Evolutionary conservation across 371 early-diverging fungal genomes (phyloP), one percentile per base, ranked within the genome.

Genomic region (Rhizopus delemar): DNA sequence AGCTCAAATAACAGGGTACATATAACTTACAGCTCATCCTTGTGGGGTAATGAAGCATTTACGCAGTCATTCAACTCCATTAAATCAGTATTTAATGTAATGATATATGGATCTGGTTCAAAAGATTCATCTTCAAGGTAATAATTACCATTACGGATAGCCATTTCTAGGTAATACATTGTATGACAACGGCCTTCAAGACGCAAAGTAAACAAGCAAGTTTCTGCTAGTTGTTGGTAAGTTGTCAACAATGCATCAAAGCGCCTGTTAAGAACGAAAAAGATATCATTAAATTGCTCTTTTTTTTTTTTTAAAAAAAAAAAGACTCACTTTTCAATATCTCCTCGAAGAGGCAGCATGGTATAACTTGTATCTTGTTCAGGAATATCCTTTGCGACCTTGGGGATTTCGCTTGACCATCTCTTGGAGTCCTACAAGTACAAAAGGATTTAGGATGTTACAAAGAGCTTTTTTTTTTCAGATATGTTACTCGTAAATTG

Each of bases 81-180:
- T 29, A 95, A 64, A 51, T 94, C 93, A 33, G 86, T 69, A 60
- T 93, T 95, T 4, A 95, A 79, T 7, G 84, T 77, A 46, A 87
- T 83, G 13, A 96, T 82, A 71, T 93, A 95, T 59, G 89, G 88
- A 67, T 96, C 96, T 7, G 95, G 95, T 56, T 93, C 93, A 45
- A 73, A 71, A 0, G 90, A 78, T 46, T 88, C 88, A 45, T 86
- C 87, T 34, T 87, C 90, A 16, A 93, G 67, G 50, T 74, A 73
- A 61, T 92, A 93, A 46, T 86, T 86, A 8, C 91, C 90, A 81
- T 95, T 96, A n/a, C 95, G 84, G 45, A 90, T 86, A 4, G 93
- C 94, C 72, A 95, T 78, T 65, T 96, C 95, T 53, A 95, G 70
- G 59, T 90, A 94, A 61, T 92, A 93, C 74, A 94, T 85, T 41